phyloP scores from a whole-genome alignment of 2,329 filamentous ascomycete species.

The Penicillium brasilianum region DNA sequence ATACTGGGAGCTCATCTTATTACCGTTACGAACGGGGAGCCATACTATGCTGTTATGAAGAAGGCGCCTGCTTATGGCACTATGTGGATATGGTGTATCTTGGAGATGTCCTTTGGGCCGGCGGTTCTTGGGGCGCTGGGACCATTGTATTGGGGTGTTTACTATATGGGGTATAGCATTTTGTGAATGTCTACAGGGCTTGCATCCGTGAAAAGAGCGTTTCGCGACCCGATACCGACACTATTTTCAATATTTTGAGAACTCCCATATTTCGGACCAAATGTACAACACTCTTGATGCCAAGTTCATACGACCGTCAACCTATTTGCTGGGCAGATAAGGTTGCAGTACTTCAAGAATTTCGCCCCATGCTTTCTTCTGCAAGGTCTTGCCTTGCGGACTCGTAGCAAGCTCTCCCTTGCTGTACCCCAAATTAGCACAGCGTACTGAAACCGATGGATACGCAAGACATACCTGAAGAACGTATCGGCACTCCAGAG shows the following conservation, averaged over 20 bases:
- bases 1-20: constrained; percentile 77
- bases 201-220: background rate
- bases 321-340: background rate
- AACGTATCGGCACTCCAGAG: constrained; percentile 10
- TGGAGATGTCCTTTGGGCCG: constrained; percentile 77
- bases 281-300: background rate
- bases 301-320: background rate
- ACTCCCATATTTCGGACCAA: background rate
- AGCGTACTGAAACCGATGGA: background rate
- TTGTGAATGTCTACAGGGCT: constrained; percentile 23
- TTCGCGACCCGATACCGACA: background rate
- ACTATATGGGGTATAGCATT: constrained; percentile 60
- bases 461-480: constrained; percentile 1
- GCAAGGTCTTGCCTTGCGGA: background rate
- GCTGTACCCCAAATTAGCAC: background rate
- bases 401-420: background rate
- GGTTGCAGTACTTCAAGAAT: constrained; percentile 10
- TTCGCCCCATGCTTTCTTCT: constrained; percentile 11
- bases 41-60: constrained; percentile 91
- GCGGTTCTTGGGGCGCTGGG: constrained; percentile 62
- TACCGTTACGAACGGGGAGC: constrained; percentile 75
- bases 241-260: background rate
- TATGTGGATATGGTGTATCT: constrained; percentile 89
- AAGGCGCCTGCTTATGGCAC: constrained; percentile 85
- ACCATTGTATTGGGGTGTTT: constrained; percentile 57